Evolutionary conservation across 1,284 basidiomycete genomes (phyloP), one percentile per base, ranked within the genome.

Genomic region (Trichosporon sp.): DNA sequence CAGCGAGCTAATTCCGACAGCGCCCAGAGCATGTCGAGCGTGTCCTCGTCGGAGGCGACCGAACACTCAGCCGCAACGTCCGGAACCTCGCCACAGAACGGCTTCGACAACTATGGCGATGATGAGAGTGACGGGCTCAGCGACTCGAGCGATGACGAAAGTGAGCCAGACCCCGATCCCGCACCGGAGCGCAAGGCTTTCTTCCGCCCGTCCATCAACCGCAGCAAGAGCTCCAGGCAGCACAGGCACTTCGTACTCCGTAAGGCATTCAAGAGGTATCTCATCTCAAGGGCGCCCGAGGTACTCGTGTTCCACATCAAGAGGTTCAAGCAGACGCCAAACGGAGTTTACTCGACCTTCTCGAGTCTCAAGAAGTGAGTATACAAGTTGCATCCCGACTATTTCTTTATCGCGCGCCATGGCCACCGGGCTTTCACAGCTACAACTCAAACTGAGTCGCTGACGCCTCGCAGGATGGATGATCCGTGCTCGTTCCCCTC

Each of bases 281-380:
- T 98, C 72, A 92, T 98, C 78, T 89, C 91, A 4, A 88, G 88
- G 0, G 91, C 93, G 0, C 95, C 95, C 0, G 93, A 93, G 0
- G 89, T 97, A 37, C 88, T 98, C 71, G 92, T 96, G 68, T 89
- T 98, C 73, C 95, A 98, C 77, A 87, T 97, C 67, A 98, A 97
- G 85, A 88, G 95, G 40, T 98, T 98, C 85, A 93, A 96, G 82
- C 92, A 94, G 81, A 84, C 86, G 8, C 71, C 74, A 12, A 70
- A 71, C 1, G 74, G 71, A 64, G 43, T 80, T n/a, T 83, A 82
- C 66, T 67, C 73, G 7, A 80, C 75, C 38, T 84, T 84, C 73
- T 78, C 78, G 51, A 78, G 76, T 72, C 74, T 81, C 79, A 85
- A 76, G 73, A 85, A 84, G 79, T 81, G 74, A 70, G 78, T 26